phyloP scores from a whole-genome alignment of 495 filamentous ascomycete genomes.

The Xylaria telfairii region DNA sequence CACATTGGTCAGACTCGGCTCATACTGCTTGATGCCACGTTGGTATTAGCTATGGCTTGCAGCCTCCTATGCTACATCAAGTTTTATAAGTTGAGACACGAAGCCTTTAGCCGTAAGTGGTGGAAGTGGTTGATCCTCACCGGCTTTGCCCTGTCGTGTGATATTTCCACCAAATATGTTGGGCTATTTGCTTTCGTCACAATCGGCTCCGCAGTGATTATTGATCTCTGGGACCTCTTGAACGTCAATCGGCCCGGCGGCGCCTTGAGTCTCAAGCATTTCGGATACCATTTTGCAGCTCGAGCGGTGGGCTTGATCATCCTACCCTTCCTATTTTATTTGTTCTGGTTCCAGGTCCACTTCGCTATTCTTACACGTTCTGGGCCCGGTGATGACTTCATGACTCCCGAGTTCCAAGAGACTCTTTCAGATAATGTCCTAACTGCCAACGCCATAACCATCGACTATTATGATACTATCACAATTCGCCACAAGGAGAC shows the following conservation, averaged over 20 bases:
- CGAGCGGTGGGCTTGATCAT: constrained; percentile 82
- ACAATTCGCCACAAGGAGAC: constrained; percentile 95
- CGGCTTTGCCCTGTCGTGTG: constrained; percentile 91
- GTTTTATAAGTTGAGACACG: constrained; percentile 95
- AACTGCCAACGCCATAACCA: constrained; percentile 80
- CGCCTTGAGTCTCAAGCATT: constrained; percentile 75
- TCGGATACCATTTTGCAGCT: constrained; percentile 88
- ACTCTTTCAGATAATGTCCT: constrained; percentile 93
- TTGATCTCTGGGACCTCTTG: constrained; percentile 94
- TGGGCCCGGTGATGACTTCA: constrained; percentile 97
- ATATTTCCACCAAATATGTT: constrained; percentile 98
- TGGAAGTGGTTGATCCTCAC: constrained; percentile 99
- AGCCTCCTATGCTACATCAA: constrained; percentile 92
- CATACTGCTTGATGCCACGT: constrained; percentile 91
- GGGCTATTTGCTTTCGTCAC: constrained; percentile 97
- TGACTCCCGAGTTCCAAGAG: constrained; percentile 97
- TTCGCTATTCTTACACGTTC: constrained; percentile 88
- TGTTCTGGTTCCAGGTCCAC: constrained; percentile 99
- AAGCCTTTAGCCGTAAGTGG: constrained; percentile 92
- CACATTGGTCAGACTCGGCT: constrained; percentile 96
- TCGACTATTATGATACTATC: constrained; percentile 90
- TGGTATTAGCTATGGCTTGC: constrained; percentile 94
- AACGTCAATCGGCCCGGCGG: constrained; percentile 83
- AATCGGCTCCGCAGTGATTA: constrained; percentile 88
- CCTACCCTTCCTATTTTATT: constrained; percentile 94